Evolutionary conservation across 768 basidiomycete species (phyloP).

Genomic region (Leucocoprinus birnbaumii): DNA sequence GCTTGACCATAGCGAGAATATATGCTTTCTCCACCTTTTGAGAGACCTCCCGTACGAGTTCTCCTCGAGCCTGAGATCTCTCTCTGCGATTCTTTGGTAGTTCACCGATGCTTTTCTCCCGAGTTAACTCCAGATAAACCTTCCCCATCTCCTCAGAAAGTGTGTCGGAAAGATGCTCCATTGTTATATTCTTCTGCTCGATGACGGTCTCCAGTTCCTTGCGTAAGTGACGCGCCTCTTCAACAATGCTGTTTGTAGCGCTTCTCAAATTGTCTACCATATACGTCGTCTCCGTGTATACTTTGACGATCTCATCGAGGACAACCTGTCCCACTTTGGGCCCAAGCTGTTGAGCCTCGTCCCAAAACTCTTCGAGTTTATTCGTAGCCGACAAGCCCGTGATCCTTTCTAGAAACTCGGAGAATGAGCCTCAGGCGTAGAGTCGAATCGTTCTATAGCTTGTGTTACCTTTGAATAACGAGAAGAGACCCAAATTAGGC

Average conservation of each 20-base stretch:
- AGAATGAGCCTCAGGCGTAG: no score
- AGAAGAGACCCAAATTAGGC: no score
- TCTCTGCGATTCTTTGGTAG: not conserved
- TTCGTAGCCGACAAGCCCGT: not conserved
- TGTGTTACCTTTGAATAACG: not conserved
- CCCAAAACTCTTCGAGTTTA: not conserved
- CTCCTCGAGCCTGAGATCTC: not conserved
- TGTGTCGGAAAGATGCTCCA: not conserved
- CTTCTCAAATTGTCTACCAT: not conserved
- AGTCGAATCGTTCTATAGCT: no score
- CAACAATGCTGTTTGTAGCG: not conserved
- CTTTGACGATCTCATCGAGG: not conserved
- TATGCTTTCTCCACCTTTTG: not conserved
- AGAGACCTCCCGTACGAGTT: not conserved
- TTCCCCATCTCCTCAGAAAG: not conserved
- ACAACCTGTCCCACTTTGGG: not conserved
- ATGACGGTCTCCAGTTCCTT: not conserved
- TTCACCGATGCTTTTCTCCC: not conserved
- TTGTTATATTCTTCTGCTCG: not conserved
- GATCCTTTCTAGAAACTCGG: not conserved
- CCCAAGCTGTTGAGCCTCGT: not conserved
- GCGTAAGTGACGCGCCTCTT: not conserved
- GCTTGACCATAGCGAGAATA: not conserved
- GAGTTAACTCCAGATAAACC: not conserved
- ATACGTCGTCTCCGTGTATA: not conserved